Evolutionary conservation across 768 basidiomycete species (phyloP).

Genomic region (Rhizopogon vulgaris): DNA sequence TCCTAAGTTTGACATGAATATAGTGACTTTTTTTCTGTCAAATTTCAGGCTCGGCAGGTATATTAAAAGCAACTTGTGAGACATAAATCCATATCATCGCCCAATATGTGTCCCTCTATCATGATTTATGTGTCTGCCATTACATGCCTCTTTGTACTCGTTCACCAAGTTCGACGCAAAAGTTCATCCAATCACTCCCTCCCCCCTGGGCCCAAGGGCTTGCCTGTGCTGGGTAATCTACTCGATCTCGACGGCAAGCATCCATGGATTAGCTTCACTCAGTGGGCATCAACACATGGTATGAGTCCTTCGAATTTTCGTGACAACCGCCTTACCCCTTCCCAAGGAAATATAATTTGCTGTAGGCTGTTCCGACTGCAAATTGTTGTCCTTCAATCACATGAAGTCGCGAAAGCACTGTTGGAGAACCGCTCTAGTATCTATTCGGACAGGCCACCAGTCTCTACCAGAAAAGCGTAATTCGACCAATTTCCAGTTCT

Average conservation of each 20-base stretch:
- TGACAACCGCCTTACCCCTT: neutral
- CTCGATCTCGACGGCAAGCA: constrained; percentile 17
- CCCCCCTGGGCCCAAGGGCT: constrained; percentile 27
- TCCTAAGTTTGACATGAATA: neutral
- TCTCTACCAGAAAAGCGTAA: constrained; percentile 21
- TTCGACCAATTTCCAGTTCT: neutral
- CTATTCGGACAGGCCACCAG: constrained; percentile 34
- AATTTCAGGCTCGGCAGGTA: neutral
- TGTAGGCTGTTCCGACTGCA: constrained; percentile 25
- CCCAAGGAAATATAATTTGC: constrained; percentile 25
- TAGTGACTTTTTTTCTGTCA: neutral
- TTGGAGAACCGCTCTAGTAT: constrained; percentile 29
- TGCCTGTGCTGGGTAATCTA: constrained; percentile 24
- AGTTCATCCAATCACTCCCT: neutral
- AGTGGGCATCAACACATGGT: constrained; percentile 24
- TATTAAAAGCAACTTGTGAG: neutral
- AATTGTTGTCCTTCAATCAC: constrained; percentile 28
- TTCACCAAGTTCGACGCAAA: constrained; percentile 10
- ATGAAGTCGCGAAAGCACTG: constrained; percentile 25
- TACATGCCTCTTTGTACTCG: constrained; percentile 7
- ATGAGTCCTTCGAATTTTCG: constrained; percentile 1
- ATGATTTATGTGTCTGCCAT: constrained; percentile 5
- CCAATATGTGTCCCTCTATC: constrained; percentile 1
- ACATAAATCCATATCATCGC: neutral
- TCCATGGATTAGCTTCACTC: constrained; percentile 30